Conservation (phyloP, 306 rosid genomes). For the Amphicarpaea edgeworthii region DNA sequence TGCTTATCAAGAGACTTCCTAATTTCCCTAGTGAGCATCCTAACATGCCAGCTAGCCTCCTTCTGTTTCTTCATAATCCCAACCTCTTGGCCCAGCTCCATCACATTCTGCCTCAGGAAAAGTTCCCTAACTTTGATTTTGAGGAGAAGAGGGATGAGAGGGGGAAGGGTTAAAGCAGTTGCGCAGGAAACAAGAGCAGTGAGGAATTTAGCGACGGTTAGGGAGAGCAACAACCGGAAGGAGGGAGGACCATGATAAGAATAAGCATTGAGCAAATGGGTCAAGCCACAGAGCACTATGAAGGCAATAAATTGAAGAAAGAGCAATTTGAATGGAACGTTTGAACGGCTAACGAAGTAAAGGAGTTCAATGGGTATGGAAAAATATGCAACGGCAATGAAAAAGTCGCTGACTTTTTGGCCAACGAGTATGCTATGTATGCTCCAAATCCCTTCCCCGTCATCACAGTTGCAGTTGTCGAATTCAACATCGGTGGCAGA, state of each 20-base stretch:
- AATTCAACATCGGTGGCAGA: constrained; percentile 54
- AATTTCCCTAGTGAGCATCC: constrained; percentile 82
- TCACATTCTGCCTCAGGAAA: constrained; percentile 72
- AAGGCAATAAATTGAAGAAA: constrained; percentile 82
- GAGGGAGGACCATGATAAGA: constrained; percentile 72
- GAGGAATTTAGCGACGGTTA: constrained; percentile 75
- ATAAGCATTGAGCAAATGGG: constrained; percentile 87
- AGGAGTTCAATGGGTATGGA: constrained; percentile 90
- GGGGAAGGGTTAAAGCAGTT: constrained; percentile 77
- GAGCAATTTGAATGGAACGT: constrained; percentile 90
- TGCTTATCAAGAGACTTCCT: constrained; percentile 80
- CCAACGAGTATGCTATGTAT: constrained; percentile 70
- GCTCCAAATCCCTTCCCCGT: constrained; percentile 71
- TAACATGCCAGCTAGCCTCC: constrained; percentile 82
- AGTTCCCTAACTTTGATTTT: constrained; percentile 75
- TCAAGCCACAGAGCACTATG: constrained; percentile 85
- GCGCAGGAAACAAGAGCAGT: constrained; percentile 88
- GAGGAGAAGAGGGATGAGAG: constrained; percentile 77
- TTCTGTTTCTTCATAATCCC: constrained; percentile 82
- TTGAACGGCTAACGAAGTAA: constrained; percentile 85
- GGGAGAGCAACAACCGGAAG: constrained; percentile 63
- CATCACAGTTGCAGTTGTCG: constrained; percentile 62
- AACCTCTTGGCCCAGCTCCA: constrained; percentile 81
- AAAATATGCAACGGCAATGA: constrained; percentile 86
- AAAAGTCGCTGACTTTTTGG: constrained; percentile 81